Percentiles rank a stretch among this genome's conserved stretches.
phyloP scores from a whole-genome alignment of 2,329 filamentous ascomycete species.

The Pseudogymnoascus sp. region DNA sequence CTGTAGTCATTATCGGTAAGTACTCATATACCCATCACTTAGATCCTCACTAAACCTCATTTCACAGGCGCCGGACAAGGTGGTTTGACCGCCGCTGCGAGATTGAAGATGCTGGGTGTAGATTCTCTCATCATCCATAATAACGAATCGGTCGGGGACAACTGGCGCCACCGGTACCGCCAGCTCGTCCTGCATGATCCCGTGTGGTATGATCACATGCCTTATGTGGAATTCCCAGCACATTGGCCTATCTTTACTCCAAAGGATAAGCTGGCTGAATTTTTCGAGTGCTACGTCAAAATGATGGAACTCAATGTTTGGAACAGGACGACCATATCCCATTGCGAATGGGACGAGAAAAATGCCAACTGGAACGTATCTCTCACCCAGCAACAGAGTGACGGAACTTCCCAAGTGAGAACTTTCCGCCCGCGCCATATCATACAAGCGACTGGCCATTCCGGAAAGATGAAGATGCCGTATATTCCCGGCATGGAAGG shows the following conservation, averaged over 20 bases:
- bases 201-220: constrained; percentile 49
- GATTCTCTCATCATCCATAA: constrained; percentile 49
- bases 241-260: constrained; percentile 63
- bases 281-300: constrained; percentile 56
- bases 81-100: constrained; percentile 48
- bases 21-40: neutral
- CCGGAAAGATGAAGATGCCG: constrained; percentile 43
- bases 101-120: constrained; percentile 50
- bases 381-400: constrained; percentile 34
- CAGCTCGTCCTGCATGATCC: constrained; percentile 62
- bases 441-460: constrained; percentile 44
- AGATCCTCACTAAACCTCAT: constrained; percentile 11
- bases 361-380: constrained; percentile 46
- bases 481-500: constrained; percentile 38
- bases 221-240: constrained; percentile 55
- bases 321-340: constrained; percentile 43
- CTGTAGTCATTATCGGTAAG: constrained; percentile 53
- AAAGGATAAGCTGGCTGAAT: constrained; percentile 63
- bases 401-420: constrained; percentile 31
- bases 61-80: constrained; percentile 48
- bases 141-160: constrained; percentile 51
- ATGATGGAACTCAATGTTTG: constrained; percentile 62
- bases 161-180: constrained; percentile 54
- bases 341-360: constrained; percentile 41
- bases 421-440: constrained; percentile 40